Percentiles rank a stretch among this genome's conserved stretches.
Conservation (phyloP, 1,139 yeast genomes). For the Candida anutae region DNA sequence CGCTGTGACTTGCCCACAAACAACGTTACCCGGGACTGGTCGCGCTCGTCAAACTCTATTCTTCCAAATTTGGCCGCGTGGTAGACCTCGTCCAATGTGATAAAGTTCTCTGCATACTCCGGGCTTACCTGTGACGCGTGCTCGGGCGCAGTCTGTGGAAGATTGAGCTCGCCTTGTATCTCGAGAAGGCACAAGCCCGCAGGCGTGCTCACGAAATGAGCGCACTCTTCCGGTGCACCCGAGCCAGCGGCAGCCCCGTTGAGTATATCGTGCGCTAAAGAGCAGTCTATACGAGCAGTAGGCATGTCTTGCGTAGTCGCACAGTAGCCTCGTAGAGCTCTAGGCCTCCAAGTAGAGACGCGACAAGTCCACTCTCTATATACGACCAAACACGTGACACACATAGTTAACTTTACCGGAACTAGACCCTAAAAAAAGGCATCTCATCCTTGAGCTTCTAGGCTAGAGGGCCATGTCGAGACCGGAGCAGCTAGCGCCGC, state of each 20-base stretch:
- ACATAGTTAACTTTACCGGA: too few species aligned
- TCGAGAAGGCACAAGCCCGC: slow-evolving; percentile 54
- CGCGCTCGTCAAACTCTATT: slow-evolving; percentile 41
- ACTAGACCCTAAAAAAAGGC: too few species aligned
- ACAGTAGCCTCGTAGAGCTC: too few species aligned
- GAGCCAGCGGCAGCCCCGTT: slow-evolving; percentile 3
- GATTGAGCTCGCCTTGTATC: slow-evolving; percentile 62
- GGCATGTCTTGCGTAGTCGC: slow-evolving; percentile 12
- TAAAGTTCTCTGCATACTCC: slow-evolving; percentile 19
- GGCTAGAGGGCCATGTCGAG: slow-evolving; percentile 76
- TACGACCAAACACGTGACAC: too few species aligned
- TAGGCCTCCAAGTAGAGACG: too few species aligned
- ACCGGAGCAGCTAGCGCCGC: slow-evolving; percentile 97
- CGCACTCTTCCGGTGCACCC: slow-evolving; percentile 3
- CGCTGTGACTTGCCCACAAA: slow-evolving; percentile 63
- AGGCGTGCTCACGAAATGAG: slow-evolving; percentile 38
- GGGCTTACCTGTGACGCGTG: slow-evolving; percentile 10
- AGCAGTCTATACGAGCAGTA: slow-evolving; percentile 22
- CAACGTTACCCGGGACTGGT: slow-evolving; percentile 41
- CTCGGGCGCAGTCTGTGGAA: slow-evolving; percentile 37
- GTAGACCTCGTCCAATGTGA: slow-evolving; percentile 27
- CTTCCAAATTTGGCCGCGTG: slow-evolving; percentile 54
- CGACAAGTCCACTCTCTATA: too few species aligned
- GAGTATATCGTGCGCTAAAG: slow-evolving; percentile 15
- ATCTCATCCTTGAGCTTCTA: too few species aligned